Evolutionary conservation across 352 stramenopile species (phyloP), one percentile per base, ranked within the genome.

Genomic region (Pythium biforme): DNA sequence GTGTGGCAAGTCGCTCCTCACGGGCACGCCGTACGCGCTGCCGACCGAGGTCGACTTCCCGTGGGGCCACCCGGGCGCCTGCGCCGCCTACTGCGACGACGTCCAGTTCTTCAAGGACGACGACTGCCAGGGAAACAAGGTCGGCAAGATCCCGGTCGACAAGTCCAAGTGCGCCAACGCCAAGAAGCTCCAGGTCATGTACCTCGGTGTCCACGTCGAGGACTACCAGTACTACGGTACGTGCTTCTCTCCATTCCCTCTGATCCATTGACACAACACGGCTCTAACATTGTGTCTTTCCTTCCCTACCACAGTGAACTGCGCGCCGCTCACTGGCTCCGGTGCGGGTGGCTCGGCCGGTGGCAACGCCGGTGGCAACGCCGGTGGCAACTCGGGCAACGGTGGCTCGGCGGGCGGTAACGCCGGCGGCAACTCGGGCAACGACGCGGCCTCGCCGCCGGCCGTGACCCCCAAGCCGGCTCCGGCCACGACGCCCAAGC

Each of bases 71-170:
- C 34, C n/a, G 9, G 58, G 64, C 22, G 50, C 58, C 17, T 71
- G 64, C 20, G 64, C 64, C 17, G 64, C 51, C 26, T 71, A 62
- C 58, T 71, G 64, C 25, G 64, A 71, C 46, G 53, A 71, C 39
- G 57, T 34, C 10, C 25, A 46, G 33, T 59, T 71, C 47, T 71
- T 67, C 59, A 39, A 49, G 23, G 20, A 67, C n/a, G 52, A 54
- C 17, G 47, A 71, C 25, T 71, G 64, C 64, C 45, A 55, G 23
- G 58, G 41, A 47, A 67, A 71, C 64, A 59, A 47, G 9, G 46
- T 71, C 40, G 64, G 63, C 25, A 70, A 66, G 51, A 62, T 66
- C 63, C 66, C 66, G 50, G 50, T 70, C 33, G 57, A 61, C 45
- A n/a, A 62, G 55, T 26, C 55, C 43, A 54, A 55, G 55, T 62